Conservation (phyloP, 108 stramenopile species). For the Fistulifera solaris region DNA sequence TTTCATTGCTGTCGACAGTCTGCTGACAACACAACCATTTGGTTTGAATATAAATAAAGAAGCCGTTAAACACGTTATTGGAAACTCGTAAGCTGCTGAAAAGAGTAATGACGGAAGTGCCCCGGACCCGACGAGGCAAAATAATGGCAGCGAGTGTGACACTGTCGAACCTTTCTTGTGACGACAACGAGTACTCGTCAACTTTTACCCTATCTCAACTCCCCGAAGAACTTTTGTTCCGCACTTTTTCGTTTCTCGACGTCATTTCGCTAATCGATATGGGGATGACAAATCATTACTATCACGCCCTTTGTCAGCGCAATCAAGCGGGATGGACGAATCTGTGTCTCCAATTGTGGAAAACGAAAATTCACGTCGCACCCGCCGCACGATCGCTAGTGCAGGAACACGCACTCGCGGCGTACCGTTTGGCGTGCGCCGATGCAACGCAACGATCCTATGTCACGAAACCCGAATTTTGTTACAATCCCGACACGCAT, state of each 20-base stretch:
- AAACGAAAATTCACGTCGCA: slow-evolving; percentile 41
- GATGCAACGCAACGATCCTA: slow-evolving; percentile 38
- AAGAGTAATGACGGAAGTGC: background rate
- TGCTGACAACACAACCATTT: no score
- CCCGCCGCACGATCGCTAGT: slow-evolving; percentile 14
- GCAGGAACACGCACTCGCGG: slow-evolving; percentile 16
- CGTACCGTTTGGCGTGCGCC: slow-evolving; percentile 32
- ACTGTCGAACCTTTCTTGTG: background rate
- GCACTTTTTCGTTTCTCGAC: slow-evolving; percentile 26
- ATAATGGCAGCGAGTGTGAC: background rate
- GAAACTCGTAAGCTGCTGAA: no score
- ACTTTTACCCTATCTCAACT: background rate
- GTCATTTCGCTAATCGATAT: slow-evolving; percentile 19
- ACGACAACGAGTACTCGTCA: background rate
- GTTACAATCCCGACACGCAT: slow-evolving; percentile 34
- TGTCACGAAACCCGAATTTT: slow-evolving; percentile 39
- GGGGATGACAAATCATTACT: slow-evolving; percentile 13
- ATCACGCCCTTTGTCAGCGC: slow-evolving; percentile 10
- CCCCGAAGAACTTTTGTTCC: slow-evolving; percentile 28
- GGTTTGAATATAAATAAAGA: no score
- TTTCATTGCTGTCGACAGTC: no score
- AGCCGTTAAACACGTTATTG: no score
- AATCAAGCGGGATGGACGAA: slow-evolving; percentile 46
- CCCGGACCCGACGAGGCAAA: background rate
- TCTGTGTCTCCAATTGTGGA: slow-evolving; percentile 47